Evolutionary conservation across 441 rosid genomes (phyloP).

Genomic region (Adansonia madagascariensis): DNA sequence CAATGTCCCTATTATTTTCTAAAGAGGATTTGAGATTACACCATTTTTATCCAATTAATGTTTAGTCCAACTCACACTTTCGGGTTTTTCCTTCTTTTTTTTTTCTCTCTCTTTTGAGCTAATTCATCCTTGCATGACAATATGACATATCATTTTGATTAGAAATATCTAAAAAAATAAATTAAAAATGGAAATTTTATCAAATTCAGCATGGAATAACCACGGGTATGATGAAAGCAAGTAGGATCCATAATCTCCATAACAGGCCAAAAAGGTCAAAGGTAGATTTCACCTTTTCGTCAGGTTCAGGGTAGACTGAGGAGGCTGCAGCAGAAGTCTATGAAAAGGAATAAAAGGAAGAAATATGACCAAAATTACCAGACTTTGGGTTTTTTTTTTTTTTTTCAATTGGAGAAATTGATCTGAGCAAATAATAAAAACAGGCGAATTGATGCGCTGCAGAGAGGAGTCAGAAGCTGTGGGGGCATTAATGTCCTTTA

Average conservation of each 20-base stretch:
- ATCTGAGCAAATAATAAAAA: not conserved
- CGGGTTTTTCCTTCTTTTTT: too few species aligned
- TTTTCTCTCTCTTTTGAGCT: too few species aligned
- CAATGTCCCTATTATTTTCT: too few species aligned
- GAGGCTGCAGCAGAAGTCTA: not conserved
- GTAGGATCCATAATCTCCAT: not conserved
- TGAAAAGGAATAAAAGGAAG: constrained; percentile 23
- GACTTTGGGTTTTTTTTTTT: constrained; percentile 24
- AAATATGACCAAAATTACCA: constrained; percentile 29
- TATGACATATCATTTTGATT: too few species aligned
- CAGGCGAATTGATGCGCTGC: not conserved
- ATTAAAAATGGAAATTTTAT: too few species aligned
- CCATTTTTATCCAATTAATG: too few species aligned
- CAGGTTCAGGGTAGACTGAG: not conserved
- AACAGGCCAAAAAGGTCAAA: constrained; percentile 16
- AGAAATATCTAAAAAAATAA: too few species aligned
- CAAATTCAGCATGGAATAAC: too few species aligned
- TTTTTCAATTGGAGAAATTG: constrained; percentile 26
- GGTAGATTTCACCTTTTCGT: constrained; percentile 13
- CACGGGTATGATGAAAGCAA: too few species aligned
- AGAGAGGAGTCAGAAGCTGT: constrained; percentile 13
- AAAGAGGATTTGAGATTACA: too few species aligned
- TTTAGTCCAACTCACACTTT: too few species aligned
- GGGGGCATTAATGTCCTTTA: constrained; percentile 23
- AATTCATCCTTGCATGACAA: too few species aligned